phyloP scores from a whole-genome alignment of 345 rosid species.

The Raphanus sativus region DNA sequence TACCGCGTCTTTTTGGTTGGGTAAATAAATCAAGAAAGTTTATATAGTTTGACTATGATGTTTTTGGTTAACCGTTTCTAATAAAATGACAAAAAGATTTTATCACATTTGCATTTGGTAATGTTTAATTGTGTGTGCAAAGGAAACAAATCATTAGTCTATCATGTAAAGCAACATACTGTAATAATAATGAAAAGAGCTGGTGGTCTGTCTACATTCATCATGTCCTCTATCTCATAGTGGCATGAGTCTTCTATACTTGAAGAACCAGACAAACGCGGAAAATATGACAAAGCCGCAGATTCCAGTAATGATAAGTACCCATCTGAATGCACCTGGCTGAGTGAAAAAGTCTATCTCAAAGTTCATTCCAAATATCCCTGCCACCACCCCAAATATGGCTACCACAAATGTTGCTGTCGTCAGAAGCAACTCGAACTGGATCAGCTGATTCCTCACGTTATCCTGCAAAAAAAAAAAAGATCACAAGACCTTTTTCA shows the following conservation, averaged over 20 bases:
- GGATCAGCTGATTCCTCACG: slow-evolving; percentile 96
- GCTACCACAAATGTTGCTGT: slow-evolving; percentile 95
- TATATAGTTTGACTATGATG: not conserved
- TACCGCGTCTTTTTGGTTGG: not conserved
- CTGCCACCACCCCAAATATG: slow-evolving; percentile 95
- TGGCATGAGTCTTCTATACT: slow-evolving; percentile 87
- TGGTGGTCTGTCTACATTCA: slow-evolving; percentile 11
- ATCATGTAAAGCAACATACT: slow-evolving; percentile 6
- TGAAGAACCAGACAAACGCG: slow-evolving; percentile 90
- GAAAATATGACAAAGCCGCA: slow-evolving; percentile 61
- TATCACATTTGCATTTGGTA: slow-evolving; percentile 7
- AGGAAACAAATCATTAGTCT: slow-evolving; percentile 3
- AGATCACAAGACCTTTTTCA: not conserved
- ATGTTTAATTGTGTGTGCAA: slow-evolving; percentile 23
- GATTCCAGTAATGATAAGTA: slow-evolving; percentile 68
- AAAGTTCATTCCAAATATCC: slow-evolving; percentile 96
- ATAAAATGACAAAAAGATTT: not conserved
- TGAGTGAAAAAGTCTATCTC: slow-evolving; percentile 63
- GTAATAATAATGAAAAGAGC: not conserved
- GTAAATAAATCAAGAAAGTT: not conserved
- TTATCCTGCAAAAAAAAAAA: slow-evolving; percentile 87
- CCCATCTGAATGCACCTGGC: slow-evolving; percentile 83
- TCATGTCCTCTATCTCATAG: slow-evolving; percentile 41
- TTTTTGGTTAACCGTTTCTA: not conserved
- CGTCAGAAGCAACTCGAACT: slow-evolving; percentile 87